A percentile compares a stretch with the other conserved stretches of the same genome.
Evolutionary conservation across 768 basidiomycete genomes (phyloP).

Genomic region (Lactifluus subvellereus): DNA sequence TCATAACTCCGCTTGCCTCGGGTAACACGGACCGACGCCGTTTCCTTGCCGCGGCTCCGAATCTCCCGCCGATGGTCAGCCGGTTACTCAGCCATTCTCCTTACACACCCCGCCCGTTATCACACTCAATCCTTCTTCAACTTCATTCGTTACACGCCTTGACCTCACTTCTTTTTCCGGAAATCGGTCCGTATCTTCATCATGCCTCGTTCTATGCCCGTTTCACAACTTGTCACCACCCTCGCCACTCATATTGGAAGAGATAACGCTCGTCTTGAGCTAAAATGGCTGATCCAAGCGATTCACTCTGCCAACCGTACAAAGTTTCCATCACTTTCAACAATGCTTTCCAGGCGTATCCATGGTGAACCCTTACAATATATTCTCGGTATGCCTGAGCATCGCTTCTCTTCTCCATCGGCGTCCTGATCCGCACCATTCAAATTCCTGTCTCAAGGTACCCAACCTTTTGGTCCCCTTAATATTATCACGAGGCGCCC

Average conservation of each 20-base stretch:
- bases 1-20: conserved; percentile 17
- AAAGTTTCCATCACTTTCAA: conserved; percentile 30
- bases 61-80: no score
- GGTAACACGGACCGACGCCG: conserved; percentile 1
- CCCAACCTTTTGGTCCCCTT: conserved; percentile 84
- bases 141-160: no score
- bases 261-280: conserved; percentile 36
- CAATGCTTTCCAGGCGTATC: conserved; percentile 55
- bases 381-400: conserved; percentile 35
- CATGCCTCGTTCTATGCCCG: neutral
- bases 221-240: conserved; percentile 24
- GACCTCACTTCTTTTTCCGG: no score
- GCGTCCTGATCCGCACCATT: neutral
- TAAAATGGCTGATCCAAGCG: conserved; percentile 45
- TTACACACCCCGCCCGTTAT: no score
- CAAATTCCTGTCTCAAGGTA: conserved; percentile 39
- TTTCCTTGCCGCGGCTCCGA: neutral
- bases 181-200: no score
- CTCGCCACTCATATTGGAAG: conserved; percentile 35
- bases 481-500: conserved; percentile 68
- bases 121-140: no score
- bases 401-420: neutral
- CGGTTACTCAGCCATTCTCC: no score
- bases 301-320: conserved; percentile 7
- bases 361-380: conserved; percentile 83